phyloP scores from a whole-genome alignment of 2,329 filamentous ascomycete genomes.

The Beauveria australis region DNA sequence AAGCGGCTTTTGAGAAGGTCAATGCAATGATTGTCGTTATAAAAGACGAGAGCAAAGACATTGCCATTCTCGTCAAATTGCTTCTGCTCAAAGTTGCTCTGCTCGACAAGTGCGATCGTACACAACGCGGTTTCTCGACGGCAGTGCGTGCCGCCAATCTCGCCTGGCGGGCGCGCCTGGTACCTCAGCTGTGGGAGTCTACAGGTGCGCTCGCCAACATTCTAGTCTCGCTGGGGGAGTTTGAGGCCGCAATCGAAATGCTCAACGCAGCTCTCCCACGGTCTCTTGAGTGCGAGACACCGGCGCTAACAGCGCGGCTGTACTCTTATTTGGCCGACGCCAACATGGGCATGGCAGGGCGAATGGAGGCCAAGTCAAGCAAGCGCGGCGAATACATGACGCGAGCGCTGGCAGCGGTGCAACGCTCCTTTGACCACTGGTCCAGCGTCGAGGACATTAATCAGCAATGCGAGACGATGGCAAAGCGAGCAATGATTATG shows the following conservation, averaged over 20 bases:
- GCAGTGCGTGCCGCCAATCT: constrained; percentile 67
- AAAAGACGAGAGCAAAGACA: constrained; percentile 38
- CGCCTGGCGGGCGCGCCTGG: constrained; percentile 59
- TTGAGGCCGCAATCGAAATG: constrained; percentile 55
- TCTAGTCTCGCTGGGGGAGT: constrained; percentile 63
- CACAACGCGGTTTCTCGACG: constrained; percentile 69
- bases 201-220: constrained; percentile 60
- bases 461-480: constrained; percentile 71
- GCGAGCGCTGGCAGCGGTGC: constrained; percentile 51
- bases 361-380: constrained; percentile 31
- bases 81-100: constrained; percentile 66
- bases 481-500: constrained; percentile 74
- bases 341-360: constrained; percentile 67
- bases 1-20: constrained; percentile 39
- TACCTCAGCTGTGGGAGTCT: constrained; percentile 65
- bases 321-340: constrained; percentile 69
- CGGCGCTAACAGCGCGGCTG: constrained; percentile 53
- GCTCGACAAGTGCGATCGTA: constrained; percentile 57
- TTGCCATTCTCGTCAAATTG: constrained; percentile 61
- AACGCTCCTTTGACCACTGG: constrained; percentile 56
- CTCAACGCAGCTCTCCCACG: constrained; percentile 65
- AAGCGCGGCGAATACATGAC: constrained; percentile 49
- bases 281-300: constrained; percentile 62
- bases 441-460: constrained; percentile 53
- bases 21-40: constrained; percentile 35